Base-by-base conservation (phyloP, 306 rosid genomes). In the Sophora flavescens region DNA sequence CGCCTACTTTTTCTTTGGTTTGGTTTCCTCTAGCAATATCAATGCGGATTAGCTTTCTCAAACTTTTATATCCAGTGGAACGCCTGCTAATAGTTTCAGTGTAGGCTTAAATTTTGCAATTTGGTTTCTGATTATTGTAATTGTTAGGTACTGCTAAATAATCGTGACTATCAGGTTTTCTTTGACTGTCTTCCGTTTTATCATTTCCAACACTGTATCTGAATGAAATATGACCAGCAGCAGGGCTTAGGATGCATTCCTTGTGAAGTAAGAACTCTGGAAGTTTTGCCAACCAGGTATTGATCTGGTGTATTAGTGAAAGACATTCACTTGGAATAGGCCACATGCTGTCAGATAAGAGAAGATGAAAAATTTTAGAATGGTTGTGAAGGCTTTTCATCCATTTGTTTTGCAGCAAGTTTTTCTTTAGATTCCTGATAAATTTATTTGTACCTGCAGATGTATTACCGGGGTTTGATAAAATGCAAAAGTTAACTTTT, bases 1-100 rank as follows among this genome's bases (percentile, higher is more conserved):
- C 38, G 78, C 86, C 35, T 93, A 93, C 88, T 68, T 33, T 32
- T 14, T 70, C 68, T 78, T 41, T 74, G 54, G 12, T 16, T 78
- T 64, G 61, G 59, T 62, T n/a, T n/a, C n/a, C n/a, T n/a, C 69
- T 39, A 15, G 32, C 33, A 16, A 17, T 54, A 64, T 7, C 12
- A 36, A 63, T 79, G 50, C 38, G 11, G 57, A n/a, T 50, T 72
- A 47, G 50, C 9, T 15, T 16, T 66, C 62, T 36, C 57, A 16
- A 53, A 51, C 66, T 58, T 45, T 68, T 50, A 63, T 52, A 52
- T 72, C 51, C 63, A 42, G 45, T 58, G 58, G 59, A 44, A 50
- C 48, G 0, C 51, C 69, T 70, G 39, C 6, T 56, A 71, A 13
- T 26, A 38, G 68, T 75, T 56, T 66, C 64, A 32, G 38, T 16